Evolutionary conservation across 78 protist genomes (phyloP).

Genomic region (Tieghemostelium lacteum): DNA sequence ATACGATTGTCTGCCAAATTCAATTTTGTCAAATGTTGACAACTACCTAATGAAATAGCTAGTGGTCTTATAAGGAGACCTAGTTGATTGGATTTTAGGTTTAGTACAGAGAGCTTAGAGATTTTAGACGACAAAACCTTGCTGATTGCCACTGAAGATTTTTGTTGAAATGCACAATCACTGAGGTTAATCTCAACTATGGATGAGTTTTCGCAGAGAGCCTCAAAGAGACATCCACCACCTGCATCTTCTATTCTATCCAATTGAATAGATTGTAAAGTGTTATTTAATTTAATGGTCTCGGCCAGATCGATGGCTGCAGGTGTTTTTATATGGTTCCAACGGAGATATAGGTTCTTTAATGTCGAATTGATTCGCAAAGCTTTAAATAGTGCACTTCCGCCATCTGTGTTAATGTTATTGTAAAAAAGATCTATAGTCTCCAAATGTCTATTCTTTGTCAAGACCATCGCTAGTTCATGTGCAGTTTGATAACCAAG

Average conservation of each 20-base stretch:
- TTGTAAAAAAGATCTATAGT: slow-evolving; percentile 38
- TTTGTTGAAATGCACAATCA: slow-evolving; percentile 10
- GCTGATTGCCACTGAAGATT: slow-evolving; percentile 17
- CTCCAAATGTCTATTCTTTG: slow-evolving; percentile 3
- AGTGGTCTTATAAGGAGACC: slow-evolving; percentile 1
- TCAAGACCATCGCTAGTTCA: slow-evolving; percentile 16
- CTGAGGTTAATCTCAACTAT: slow-evolving; percentile 18
- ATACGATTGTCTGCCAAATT: slow-evolving; percentile 63
- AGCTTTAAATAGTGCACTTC: slow-evolving; percentile 43
- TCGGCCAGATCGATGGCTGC: slow-evolving; percentile 13
- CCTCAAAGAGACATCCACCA: slow-evolving; percentile 16
- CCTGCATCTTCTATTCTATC: slow-evolving; percentile 43
- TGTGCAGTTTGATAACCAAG: slow-evolving; percentile 35
- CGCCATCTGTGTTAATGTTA: slow-evolving; percentile 58
- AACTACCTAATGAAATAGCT: neutral
- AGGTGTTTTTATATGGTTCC: slow-evolving; percentile 26
- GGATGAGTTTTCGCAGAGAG: neutral
- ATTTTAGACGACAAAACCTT: neutral
- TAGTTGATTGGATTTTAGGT: slow-evolving; percentile 29
- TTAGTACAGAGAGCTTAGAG: slow-evolving; percentile 3
- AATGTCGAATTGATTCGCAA: slow-evolving; percentile 17
- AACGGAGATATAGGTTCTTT: slow-evolving; percentile 24
- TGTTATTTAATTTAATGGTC: neutral
- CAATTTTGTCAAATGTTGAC: slow-evolving; percentile 18
- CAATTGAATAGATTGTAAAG: slow-evolving; percentile 18